phyloP scores from a whole-genome alignment of 495 filamentous ascomycete genomes.

The Penicillium argentinense region DNA sequence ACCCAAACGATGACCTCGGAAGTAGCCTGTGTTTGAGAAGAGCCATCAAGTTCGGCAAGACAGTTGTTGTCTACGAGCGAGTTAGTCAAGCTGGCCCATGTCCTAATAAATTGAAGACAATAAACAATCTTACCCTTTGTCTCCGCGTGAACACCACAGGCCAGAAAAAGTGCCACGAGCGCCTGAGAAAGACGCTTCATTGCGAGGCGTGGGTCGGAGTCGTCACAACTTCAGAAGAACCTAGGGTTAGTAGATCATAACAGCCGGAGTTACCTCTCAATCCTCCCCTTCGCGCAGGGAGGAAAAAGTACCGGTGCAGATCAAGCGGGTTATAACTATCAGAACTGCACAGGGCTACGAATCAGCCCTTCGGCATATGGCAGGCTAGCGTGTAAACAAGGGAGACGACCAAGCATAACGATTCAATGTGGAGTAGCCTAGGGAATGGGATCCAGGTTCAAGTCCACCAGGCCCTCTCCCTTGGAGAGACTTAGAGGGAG shows the following conservation, averaged over 20 bases:
- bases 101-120: too few relatives aligned
- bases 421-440: slow-evolving; percentile 15
- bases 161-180: slow-evolving; percentile 14
- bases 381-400: slow-evolving; percentile 13
- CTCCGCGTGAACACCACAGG: slow-evolving; percentile 12
- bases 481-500: background rate
- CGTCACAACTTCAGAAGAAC: slow-evolving; percentile 4
- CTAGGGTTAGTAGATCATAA: slow-evolving; percentile 15
- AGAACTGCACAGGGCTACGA: background rate
- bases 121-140: slow-evolving; percentile 22
- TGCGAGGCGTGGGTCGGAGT: slow-evolving; percentile 4
- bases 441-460: slow-evolving; percentile 22
- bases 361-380: background rate
- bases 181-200: slow-evolving; percentile 22
- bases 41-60: slow-evolving; percentile 1
- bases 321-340: slow-evolving; percentile 25
- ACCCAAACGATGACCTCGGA: slow-evolving; percentile 63
- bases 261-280: slow-evolving; percentile 13
- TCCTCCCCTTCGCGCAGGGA: slow-evolving; percentile 11
- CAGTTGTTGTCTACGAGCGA: slow-evolving; percentile 1
- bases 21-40: slow-evolving; percentile 21
- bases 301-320: slow-evolving; percentile 18
- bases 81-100: slow-evolving; percentile 4
- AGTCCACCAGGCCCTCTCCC: slow-evolving; percentile 1
- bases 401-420: slow-evolving; percentile 16